Evolutionary conservation across 208 protist genomes (phyloP), one percentile per base, ranked within the genome.

Genomic region (Acanthamoeba lenticulata): DNA sequence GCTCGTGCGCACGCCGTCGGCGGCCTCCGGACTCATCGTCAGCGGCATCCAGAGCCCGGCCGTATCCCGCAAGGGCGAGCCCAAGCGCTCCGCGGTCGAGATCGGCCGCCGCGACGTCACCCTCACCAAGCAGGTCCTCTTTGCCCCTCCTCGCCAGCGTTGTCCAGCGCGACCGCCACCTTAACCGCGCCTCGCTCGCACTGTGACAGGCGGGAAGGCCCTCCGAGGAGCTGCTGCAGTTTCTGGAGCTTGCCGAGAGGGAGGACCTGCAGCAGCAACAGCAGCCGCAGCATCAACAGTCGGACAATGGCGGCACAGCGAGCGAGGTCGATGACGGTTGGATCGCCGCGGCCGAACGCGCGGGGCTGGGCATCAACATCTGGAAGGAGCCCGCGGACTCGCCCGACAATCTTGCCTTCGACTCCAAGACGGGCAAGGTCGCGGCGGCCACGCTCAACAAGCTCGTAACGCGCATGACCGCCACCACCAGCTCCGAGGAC

Each of bases 311-410:
- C 69, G 17, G n/a, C 17, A 29, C 81, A 34, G 34, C 44, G 81
- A 60, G 38, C 52, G 81, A 89, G 32, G 13, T 89, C 29, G 81
- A 89, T 21, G 81, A 89, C 21, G 38, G 32, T 3, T 89, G 81
- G 81, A 89, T 89, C 52, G 81, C 81, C 2, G 81, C 81, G 11
- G 81, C 81, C 44, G 81, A 89, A 44, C 44, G 81, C 1, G 81
- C 81, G 5, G 81, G 81, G 4, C 52, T 89, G 52, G 81, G 81
- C 44, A 55, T 42, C 47, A 89, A 62, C 21, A 42, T 94, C 6
- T 94, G 93, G 93, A 93, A 92, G 32, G 93, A 94, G 93, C 93
- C 93, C 1, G 13, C 72, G 6, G 93, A 94, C 85, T 74, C 29
- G 34, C 86, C 93, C 11, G 32, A 40, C 45, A 94, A 94, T 47